Conservation (phyloP, 2,329 filamentous ascomycete genomes). For the Emergomyces africanus region DNA sequence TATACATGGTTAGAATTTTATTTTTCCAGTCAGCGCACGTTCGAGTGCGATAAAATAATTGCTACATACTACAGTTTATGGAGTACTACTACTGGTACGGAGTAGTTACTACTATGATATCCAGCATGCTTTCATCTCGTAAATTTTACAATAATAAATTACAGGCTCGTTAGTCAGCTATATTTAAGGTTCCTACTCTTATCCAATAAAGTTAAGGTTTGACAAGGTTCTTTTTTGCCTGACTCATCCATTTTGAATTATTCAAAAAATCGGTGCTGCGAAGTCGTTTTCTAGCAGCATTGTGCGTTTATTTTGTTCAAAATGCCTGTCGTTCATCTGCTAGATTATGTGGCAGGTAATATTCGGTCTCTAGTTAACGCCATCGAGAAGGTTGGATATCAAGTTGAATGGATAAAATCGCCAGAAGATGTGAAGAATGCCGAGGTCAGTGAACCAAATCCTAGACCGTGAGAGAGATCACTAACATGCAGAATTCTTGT, state of each 20-base stretch:
- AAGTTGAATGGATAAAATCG: slow-evolving; percentile 79
- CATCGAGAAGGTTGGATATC: slow-evolving; percentile 88
- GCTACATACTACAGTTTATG: no score
- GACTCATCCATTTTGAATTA: background rate
- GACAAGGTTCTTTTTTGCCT: background rate
- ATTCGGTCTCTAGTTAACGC: slow-evolving; percentile 93
- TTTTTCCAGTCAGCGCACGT: no score
- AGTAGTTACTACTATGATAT: no score
- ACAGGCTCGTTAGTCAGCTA: background rate
- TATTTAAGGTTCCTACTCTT: background rate
- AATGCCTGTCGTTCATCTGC: slow-evolving; percentile 39
- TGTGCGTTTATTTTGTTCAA: background rate
- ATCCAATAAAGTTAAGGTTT: background rate
- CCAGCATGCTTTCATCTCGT: no score
- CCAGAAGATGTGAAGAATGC: slow-evolving; percentile 75
- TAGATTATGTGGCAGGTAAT: slow-evolving; percentile 92
- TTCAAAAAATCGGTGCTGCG: background rate
- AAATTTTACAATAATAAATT: no score
- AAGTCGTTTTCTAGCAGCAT: background rate
- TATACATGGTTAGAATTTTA: background rate
- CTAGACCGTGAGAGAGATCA: background rate
- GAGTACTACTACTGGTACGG: no score
- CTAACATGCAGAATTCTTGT: background rate
- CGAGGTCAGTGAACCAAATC: slow-evolving; percentile 48
- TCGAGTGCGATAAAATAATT: no score